Evolutionary conservation across 2,329 filamentous ascomycete genomes (phyloP).

Genomic region (Elsinoe fawcettii): DNA sequence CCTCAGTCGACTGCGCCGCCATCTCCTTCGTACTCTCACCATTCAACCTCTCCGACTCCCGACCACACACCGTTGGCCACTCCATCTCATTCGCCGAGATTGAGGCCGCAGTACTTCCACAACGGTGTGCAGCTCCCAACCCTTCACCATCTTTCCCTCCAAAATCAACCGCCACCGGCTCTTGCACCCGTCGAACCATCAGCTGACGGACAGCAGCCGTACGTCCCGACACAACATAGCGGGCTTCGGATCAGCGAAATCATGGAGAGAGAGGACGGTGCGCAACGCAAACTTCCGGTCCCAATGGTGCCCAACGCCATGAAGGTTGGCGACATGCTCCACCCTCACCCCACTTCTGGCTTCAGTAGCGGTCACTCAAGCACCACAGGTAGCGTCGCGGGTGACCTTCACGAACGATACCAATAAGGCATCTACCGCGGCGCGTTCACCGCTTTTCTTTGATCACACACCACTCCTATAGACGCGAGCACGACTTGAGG

Average conservation of each 20-base stretch:
- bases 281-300: conserved; percentile 82
- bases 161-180: conserved; percentile 50
- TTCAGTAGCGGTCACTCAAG: conserved; percentile 71
- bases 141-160: conserved; percentile 64
- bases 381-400: conserved; percentile 64
- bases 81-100: conserved; percentile 84
- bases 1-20: conserved; percentile 93
- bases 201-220: conserved; percentile 52
- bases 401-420: conserved; percentile 17
- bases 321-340: conserved; percentile 77
- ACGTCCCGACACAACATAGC: conserved; percentile 48
- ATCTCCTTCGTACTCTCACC: conserved; percentile 92
- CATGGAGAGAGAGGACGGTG: conserved; percentile 79
- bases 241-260: conserved; percentile 86
- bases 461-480: neutral
- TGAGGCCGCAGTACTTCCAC: conserved; percentile 64
- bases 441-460: neutral
- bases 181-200: conserved; percentile 64
- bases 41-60: conserved; percentile 88
- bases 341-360: conserved; percentile 49
- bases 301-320: conserved; percentile 62
- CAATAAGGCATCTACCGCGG: neutral
- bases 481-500: conserved; percentile 5
- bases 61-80: conserved; percentile 98
- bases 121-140: conserved; percentile 76